Conservation (phyloP, 495 filamentous ascomycete genomes). For the Achaetomiella virescens region DNA sequence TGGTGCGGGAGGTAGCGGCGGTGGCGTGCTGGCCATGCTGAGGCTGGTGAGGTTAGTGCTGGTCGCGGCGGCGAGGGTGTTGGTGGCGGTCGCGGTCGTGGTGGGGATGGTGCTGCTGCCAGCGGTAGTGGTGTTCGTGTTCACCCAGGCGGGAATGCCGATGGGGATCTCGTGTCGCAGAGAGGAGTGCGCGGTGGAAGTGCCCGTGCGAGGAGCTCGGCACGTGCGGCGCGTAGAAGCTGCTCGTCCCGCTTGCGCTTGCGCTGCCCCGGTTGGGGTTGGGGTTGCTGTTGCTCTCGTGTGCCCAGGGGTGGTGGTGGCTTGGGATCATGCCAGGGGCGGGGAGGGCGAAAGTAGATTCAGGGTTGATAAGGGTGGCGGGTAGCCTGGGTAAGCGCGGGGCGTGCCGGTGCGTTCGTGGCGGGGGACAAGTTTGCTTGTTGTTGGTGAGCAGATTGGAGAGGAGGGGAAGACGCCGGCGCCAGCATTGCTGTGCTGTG, state of each 20-base stretch:
- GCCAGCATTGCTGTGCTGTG: conserved; percentile 3
- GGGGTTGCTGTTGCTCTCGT: not conserved
- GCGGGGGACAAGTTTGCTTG: conserved; percentile 28
- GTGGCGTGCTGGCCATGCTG: not conserved
- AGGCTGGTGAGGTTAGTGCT: too few species aligned
- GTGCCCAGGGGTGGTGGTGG: not conserved
- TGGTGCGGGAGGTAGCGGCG: not conserved
- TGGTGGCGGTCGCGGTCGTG: not conserved
- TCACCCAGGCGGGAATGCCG: not conserved
- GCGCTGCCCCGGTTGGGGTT: not conserved
- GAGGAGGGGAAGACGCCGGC: conserved; percentile 21
- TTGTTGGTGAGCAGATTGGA: conserved; percentile 26
- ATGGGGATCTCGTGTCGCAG: conserved; percentile 17
- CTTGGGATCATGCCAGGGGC: not conserved
- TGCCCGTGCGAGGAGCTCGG: not conserved
- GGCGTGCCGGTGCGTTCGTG: conserved; percentile 18
- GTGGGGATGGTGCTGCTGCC: not conserved
- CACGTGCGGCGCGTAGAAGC: conserved; percentile 2
- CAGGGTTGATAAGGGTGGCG: not conserved
- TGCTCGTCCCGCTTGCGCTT: not conserved
- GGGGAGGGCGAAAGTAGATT: not conserved
- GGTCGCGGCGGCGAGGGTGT: not conserved
- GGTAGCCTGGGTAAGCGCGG: conserved; percentile 1
- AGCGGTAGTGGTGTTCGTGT: not conserved
- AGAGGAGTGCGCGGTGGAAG: conserved; percentile 14